Percentiles rank a stretch among this genome's conserved stretches.
These are phyloP conservation scores for Mallotus repandus DNA, from an alignment of 441 rosid species.

Conservation along the genomic window DNA sequence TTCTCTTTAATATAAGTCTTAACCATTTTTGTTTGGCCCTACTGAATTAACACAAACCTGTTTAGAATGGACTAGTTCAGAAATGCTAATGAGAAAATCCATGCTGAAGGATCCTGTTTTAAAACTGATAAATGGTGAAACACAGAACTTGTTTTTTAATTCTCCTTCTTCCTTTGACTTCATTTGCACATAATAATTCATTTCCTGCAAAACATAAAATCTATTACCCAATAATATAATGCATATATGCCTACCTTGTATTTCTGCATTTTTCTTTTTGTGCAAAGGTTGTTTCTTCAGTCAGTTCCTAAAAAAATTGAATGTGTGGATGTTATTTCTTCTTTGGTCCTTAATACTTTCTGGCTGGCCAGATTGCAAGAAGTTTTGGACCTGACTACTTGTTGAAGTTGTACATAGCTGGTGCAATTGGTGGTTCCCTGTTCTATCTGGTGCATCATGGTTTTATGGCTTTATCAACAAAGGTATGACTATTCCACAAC, in stretches of 20 bases:
- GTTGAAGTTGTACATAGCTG: constrained; percentile 78
- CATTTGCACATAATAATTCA: neutral
- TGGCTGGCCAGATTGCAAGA: constrained; percentile 56
- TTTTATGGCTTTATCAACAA: constrained; percentile 48
- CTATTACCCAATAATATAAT: neutral
- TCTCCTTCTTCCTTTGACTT: neutral
- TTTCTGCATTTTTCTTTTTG: neutral
- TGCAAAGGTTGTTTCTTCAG: neutral
- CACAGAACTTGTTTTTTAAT: neutral
- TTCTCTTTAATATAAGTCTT: neutral
- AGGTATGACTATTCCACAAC: constrained; percentile 45
- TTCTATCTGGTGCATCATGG: constrained; percentile 77
- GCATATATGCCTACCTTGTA: neutral
- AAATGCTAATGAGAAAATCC: neutral
- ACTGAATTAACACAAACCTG: neutral
- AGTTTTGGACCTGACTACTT: constrained; percentile 67
- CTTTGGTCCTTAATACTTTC: neutral
- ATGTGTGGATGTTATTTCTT: neutral
- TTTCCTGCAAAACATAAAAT: neutral
- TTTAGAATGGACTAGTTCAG: neutral
- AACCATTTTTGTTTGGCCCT: neutral
- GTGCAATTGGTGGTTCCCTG: constrained; percentile 85
- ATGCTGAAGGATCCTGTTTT: neutral
- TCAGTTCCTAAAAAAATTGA: neutral
- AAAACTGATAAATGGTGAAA: neutral